A percentile compares a stretch with the other conserved stretches of the same genome.
These are phyloP conservation scores for Fusarium oxysporum DNA, from an alignment of 2,329 filamentous ascomycete genomes.

Conservation along the genomic window DNA sequence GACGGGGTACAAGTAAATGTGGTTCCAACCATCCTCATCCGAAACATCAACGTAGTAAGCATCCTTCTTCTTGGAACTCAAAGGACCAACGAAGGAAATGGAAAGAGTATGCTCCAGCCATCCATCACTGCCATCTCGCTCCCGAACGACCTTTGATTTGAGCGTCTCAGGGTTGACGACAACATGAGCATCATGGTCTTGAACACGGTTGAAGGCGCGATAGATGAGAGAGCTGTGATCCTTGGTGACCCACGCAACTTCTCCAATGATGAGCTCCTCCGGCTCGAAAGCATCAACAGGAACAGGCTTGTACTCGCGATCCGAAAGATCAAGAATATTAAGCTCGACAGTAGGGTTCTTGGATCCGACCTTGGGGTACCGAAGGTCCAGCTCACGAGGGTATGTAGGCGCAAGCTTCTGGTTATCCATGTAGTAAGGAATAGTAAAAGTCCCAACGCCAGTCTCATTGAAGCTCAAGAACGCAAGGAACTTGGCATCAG, in stretches of 20 bases:
- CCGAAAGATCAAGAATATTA: slow-evolving; percentile 66
- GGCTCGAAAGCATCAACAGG: slow-evolving; percentile 67
- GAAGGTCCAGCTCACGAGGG: slow-evolving; percentile 69
- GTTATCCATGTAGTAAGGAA: slow-evolving; percentile 74
- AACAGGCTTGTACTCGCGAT: slow-evolving; percentile 58
- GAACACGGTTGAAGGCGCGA: slow-evolving; percentile 75
- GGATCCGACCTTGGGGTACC: slow-evolving; percentile 76
- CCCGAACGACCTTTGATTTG: slow-evolving; percentile 61
- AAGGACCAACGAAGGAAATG: slow-evolving; percentile 65
- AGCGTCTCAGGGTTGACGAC: slow-evolving; percentile 65
- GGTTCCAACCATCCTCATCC: slow-evolving; percentile 75
- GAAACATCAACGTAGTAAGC: slow-evolving; percentile 75
- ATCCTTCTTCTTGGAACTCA: slow-evolving; percentile 51
- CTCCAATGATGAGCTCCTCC: slow-evolving; percentile 73
- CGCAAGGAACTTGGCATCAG: slow-evolving; percentile 85
- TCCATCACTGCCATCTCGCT: slow-evolving; percentile 68
- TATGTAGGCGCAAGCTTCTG: slow-evolving; percentile 69
- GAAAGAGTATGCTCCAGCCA: slow-evolving; percentile 72
- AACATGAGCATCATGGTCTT: slow-evolving; percentile 72
- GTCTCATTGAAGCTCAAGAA: slow-evolving; percentile 90
- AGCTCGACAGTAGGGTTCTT: slow-evolving; percentile 74
- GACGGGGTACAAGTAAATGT: slow-evolving; percentile 73
- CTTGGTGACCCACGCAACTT: slow-evolving; percentile 75
- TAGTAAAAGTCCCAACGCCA: slow-evolving; percentile 72
- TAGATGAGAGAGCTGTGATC: slow-evolving; percentile 71